Conservation (phyloP, 2,329 filamentous ascomycete species). For the Blastomyces gilchristii region DNA sequence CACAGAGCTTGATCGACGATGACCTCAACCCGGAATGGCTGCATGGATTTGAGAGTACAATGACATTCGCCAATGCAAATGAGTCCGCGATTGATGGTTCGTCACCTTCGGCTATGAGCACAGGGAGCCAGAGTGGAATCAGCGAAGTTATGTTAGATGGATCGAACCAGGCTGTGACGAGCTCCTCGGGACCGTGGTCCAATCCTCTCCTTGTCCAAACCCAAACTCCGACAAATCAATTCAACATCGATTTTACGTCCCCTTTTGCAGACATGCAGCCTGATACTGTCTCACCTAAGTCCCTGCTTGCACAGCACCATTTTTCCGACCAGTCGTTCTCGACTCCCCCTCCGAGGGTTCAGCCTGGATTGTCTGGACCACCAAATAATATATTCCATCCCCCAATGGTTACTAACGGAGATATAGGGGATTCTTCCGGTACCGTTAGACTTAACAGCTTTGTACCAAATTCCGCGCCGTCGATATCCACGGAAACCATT, state of each 20-base stretch:
- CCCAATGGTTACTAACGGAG: slow-evolving; percentile 34
- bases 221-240: slow-evolving; percentile 55
- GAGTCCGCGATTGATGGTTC: slow-evolving; percentile 84
- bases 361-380: slow-evolving; percentile 57
- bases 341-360: slow-evolving; percentile 65
- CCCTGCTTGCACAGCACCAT: slow-evolving; percentile 57
- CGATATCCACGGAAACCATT: slow-evolving; percentile 54
- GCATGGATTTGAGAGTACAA: slow-evolving; percentile 67
- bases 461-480: slow-evolving; percentile 49
- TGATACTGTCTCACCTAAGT: slow-evolving; percentile 67
- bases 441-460: slow-evolving; percentile 37
- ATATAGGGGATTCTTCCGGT: slow-evolving; percentile 17
- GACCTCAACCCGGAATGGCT: slow-evolving; percentile 81
- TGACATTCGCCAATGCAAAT: slow-evolving; percentile 58
- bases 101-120: slow-evolving; percentile 92
- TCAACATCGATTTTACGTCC: slow-evolving; percentile 63
- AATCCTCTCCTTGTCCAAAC: slow-evolving; percentile 59
- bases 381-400: slow-evolving; percentile 43
- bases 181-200: slow-evolving; percentile 56
- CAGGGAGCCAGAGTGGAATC: slow-evolving; percentile 79
- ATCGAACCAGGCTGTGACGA: slow-evolving; percentile 48
- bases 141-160: slow-evolving; percentile 89
- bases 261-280: slow-evolving; percentile 65
- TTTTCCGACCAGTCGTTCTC: slow-evolving; percentile 65
- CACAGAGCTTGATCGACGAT: slow-evolving; percentile 48